Evolutionary conservation across 1,139 yeast species (phyloP), one percentile per base, ranked within the genome.

Genomic region (Geotrichum citri-aurantii): DNA sequence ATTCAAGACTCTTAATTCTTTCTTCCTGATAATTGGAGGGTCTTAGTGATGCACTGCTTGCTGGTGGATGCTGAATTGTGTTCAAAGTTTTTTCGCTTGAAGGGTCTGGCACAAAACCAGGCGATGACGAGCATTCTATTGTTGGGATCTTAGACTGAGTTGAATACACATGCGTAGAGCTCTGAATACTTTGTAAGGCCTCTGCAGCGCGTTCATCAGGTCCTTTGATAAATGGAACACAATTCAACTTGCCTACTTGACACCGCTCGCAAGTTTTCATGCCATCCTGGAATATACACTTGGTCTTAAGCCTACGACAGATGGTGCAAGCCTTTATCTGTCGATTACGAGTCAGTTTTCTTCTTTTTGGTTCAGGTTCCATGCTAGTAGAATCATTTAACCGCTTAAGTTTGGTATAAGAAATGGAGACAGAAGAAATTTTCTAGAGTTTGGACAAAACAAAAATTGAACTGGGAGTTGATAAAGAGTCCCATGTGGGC

Each of bases 241-340:
- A 56, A 14, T 52, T 47, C 12, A 56, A 57, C 56, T 57, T 49
- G 19, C 50, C 21, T 2, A 24, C 8, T n/a, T 37, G 55, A 29
- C 59, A 57, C 14, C 59, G 48, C 42, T 37, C 54, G 17, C 59
- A 57, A 8, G 14, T 37, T 0, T 33, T 26, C 29, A 40, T 24
- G 33, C 10, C 42, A 10, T 53, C 57, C 14, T 42, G 31, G 29
- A 40, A 57, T 5, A 50, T 29, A 40, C 59, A 57, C 48, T 54
- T 57, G 17, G 59, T 57, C 33, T 57, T 57, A 2, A 57, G 49
- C 24, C 49, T 50, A 2, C 59, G 50, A 44, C 59, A 57, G 8
- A 47, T 50, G 11, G 57, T 37, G 26, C 57, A 57, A 12, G 59
- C 57, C n/a, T 54, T 54, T n/a, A 57, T 50, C 7, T 44, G 48